phyloP scores from a whole-genome alignment of 129 eudicot species.

The Lactuca sativa region DNA sequence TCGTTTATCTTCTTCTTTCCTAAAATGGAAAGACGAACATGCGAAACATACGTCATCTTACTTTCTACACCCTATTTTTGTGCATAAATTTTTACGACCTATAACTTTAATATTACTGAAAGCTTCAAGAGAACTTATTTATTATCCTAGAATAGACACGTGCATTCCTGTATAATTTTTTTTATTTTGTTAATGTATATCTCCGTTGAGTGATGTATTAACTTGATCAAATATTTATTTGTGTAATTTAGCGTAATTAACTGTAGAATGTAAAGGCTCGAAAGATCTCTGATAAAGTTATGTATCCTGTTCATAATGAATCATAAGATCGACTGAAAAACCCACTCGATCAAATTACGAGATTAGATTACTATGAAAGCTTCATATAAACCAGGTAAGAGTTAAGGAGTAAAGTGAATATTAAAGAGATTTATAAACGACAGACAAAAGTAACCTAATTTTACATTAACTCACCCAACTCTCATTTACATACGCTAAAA shows the following conservation, averaged over 20 bases:
- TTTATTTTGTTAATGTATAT: too few relatives aligned
- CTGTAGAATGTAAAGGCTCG: neutral
- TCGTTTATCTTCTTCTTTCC: conserved; percentile 26
- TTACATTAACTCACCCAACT: conserved; percentile 41
- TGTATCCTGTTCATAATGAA: neutral
- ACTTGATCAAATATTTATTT: neutral
- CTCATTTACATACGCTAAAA: conserved; percentile 36
- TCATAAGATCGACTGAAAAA: neutral
- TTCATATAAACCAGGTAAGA: conserved; percentile 22
- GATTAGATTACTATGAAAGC: neutral
- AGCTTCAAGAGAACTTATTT: neutral
- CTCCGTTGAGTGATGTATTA: neutral
- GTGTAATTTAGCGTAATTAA: neutral
- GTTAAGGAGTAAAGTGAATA: neutral
- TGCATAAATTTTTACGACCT: neutral
- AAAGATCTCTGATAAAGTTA: neutral
- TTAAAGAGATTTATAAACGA: conserved; percentile 7
- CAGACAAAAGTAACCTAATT: conserved; percentile 27
- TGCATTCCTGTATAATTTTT: too few relatives aligned
- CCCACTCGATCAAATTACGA: neutral
- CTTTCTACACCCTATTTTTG: conserved; percentile 8
- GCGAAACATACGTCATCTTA: conserved; percentile 19
- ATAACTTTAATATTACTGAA: conserved; percentile 6
- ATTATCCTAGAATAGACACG: neutral
- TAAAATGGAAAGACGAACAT: conserved; percentile 24